These are phyloP conservation scores for Aspergillus phoenicis DNA, from an alignment of 2,329 filamentous ascomycete genomes.

Conservation along the genomic window DNA sequence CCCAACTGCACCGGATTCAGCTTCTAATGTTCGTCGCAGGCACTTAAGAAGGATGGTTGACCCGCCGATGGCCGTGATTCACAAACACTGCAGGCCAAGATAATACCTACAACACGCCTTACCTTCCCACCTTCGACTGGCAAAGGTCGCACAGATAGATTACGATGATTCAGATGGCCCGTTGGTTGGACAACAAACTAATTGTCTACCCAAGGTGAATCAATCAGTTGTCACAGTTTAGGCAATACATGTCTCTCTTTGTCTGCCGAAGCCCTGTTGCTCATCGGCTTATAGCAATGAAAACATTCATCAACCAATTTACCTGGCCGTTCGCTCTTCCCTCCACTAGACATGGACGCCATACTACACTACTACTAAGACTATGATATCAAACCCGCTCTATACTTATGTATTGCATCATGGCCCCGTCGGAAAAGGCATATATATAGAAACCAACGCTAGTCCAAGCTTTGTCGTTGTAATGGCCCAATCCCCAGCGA, in stretches of 20 bases:
- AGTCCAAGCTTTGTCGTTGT: conserved; percentile 1
- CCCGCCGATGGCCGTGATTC: background rate
- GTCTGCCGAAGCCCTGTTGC: background rate
- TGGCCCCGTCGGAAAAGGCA: background rate
- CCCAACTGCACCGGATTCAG: background rate
- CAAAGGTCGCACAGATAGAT: conserved; percentile 7
- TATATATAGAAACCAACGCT: conserved; percentile 10
- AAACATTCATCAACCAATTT: background rate
- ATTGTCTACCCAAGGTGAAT: conserved; percentile 8
- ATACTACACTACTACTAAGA: background rate
- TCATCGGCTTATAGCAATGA: background rate
- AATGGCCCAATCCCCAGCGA: conserved; percentile 7
- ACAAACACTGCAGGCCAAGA: background rate
- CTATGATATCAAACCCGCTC: background rate
- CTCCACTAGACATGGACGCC: background rate
- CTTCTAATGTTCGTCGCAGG: background rate
- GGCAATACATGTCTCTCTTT: background rate
- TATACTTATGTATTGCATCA: conserved; percentile 4
- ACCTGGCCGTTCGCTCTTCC: background rate
- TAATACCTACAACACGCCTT: conserved; percentile 1
- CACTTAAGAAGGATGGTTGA: background rate
- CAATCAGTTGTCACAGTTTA: background rate
- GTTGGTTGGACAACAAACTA: conserved; percentile 3
- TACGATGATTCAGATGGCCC: background rate
- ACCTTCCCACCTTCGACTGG: background rate